These are phyloP conservation scores for Trametes coccinea DNA, from an alignment of 768 basidiomycete species.

Conservation along the genomic window DNA sequence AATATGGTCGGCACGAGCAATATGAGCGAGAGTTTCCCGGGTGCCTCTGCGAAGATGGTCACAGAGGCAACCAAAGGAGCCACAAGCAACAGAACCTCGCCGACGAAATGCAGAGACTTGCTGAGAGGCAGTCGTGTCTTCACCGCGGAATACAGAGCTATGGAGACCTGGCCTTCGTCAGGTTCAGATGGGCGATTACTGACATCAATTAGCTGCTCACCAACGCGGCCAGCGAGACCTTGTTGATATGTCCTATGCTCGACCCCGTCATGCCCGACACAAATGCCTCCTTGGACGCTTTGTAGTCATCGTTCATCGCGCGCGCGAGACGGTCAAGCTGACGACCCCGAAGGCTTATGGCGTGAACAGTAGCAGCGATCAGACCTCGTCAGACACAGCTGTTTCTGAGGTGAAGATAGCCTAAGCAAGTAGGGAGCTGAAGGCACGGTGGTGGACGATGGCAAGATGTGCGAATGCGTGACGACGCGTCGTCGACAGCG, in stretches of 20 bases:
- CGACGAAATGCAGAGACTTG: constrained; percentile 40
- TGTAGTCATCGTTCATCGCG: constrained; percentile 48
- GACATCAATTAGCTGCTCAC: constrained; percentile 42
- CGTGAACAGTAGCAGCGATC: no score
- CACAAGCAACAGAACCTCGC: constrained; percentile 67
- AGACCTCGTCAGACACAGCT: no score
- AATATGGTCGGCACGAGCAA: constrained; percentile 49
- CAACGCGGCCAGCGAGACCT: constrained; percentile 62
- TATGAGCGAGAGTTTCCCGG: constrained; percentile 50
- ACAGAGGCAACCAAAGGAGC: constrained; percentile 81
- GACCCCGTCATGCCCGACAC: constrained; percentile 76
- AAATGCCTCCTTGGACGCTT: constrained; percentile 78
- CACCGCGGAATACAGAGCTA: constrained; percentile 66
- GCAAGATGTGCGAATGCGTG: no score
- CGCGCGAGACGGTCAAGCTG: no score
- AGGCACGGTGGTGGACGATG: no score
- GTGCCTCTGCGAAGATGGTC: constrained; percentile 68
- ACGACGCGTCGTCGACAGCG: no score
- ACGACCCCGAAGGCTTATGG: no score
- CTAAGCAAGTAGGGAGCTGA: no score
- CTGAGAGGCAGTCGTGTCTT: constrained; percentile 47
- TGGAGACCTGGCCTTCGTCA: constrained; percentile 56
- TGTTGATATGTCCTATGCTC: constrained; percentile 64
- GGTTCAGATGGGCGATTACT: not conserved
- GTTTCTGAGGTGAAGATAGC: no score